Percentiles rank a stretch among this genome's conserved stretches.
phyloP scores from a whole-genome alignment of 257 asterid genomes.

The Plantago elongata region DNA sequence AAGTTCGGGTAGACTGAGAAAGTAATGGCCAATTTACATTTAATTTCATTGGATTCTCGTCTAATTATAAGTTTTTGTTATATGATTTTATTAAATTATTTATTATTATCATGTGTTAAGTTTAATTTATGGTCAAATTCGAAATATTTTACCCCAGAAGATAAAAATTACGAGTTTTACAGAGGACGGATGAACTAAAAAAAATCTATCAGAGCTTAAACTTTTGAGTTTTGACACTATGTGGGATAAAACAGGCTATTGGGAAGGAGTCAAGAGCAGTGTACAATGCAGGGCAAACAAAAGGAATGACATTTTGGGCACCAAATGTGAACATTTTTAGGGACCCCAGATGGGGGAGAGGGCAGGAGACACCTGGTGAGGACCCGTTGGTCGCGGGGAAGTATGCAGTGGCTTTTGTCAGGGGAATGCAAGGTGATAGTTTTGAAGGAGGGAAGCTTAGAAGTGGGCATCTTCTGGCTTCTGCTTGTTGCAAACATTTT shows the following conservation, averaged over 20 bases:
- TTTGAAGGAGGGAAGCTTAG: slow-evolving; percentile 30
- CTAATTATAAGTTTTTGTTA: too few species aligned
- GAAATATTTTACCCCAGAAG: too few species aligned
- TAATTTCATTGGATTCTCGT: too few species aligned
- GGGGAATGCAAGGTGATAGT: slow-evolving; percentile 71
- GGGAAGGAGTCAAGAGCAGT: slow-evolving; percentile 73
- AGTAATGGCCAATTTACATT: too few species aligned
- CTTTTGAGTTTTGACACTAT: too few species aligned
- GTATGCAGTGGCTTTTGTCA: slow-evolving; percentile 59
- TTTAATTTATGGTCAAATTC: too few species aligned
- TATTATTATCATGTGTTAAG: too few species aligned
- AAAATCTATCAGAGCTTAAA: too few species aligned
- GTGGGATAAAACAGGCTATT: slow-evolving; percentile 33
- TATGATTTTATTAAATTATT: too few species aligned
- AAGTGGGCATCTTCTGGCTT: slow-evolving; percentile 48
- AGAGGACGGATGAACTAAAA: too few species aligned
- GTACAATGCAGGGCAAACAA: slow-evolving; percentile 68
- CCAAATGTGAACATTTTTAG: slow-evolving; percentile 74
- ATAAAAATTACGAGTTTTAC: too few species aligned
- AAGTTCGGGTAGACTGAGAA: too few species aligned
- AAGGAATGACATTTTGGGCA: slow-evolving; percentile 83
- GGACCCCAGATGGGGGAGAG: slow-evolving; percentile 95
- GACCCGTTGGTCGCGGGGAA: slow-evolving; percentile 53
- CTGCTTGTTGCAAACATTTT: slow-evolving; percentile 80
- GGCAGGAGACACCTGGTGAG: slow-evolving; percentile 90